Conservation (phyloP, 148 eudicot genomes). For the Cornus controversa region DNA sequence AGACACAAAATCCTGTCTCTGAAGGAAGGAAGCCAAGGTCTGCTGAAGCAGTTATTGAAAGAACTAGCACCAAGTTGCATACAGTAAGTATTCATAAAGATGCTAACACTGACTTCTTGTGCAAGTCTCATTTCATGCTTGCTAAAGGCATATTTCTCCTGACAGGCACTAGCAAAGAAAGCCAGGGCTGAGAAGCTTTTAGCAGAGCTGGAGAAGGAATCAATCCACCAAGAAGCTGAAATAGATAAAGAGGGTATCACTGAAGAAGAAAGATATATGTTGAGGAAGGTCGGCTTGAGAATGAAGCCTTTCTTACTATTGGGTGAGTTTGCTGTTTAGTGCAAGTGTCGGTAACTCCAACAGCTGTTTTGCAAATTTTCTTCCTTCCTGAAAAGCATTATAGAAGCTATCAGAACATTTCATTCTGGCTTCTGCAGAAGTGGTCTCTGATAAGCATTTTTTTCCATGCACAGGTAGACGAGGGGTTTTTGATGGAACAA, state of each 20-base stretch:
- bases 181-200: conserved; percentile 73
- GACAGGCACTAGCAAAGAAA: conserved; percentile 53
- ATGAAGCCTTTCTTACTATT: conserved; percentile 88
- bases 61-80: conserved; percentile 61
- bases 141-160: conserved; percentile 22
- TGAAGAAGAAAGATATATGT: conserved; percentile 93
- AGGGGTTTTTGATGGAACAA: conserved; percentile 96
- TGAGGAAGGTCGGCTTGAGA: conserved; percentile 86
- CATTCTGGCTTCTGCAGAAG: neutral
- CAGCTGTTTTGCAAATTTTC: neutral
- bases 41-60: conserved; percentile 44
- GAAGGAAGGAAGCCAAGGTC: conserved; percentile 42
- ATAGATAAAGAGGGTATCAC: conserved; percentile 88
- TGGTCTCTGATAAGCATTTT: neutral
- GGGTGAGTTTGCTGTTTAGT: conserved; percentile 50
- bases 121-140: conserved; percentile 10
- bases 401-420: neutral
- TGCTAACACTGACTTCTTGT: conserved; percentile 3
- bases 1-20: conserved; percentile 21
- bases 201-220: conserved; percentile 66
- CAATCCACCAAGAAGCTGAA: conserved; percentile 46
- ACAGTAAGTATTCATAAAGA: conserved; percentile 45
- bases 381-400: neutral
- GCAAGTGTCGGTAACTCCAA: neutral
- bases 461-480: conserved; percentile 72